phyloP scores from a whole-genome alignment of 768 basidiomycete genomes.

The Gloeophyllum trabeum region DNA sequence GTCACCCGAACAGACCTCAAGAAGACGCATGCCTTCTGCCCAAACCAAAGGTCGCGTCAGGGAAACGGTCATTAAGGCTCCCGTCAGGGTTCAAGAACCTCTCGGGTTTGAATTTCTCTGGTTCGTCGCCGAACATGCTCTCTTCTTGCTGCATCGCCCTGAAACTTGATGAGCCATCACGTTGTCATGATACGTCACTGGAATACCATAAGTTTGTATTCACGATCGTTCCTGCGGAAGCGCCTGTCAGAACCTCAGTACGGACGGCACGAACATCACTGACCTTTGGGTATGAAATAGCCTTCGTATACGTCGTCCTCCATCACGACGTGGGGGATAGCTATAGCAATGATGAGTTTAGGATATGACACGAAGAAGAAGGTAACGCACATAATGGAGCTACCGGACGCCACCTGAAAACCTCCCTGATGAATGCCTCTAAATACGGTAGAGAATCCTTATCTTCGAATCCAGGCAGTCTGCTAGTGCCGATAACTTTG shows the following conservation, averaged over 20 bases:
- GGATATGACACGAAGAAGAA: background rate
- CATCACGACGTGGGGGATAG: slow-evolving; percentile 1
- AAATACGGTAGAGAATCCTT: slow-evolving; percentile 9
- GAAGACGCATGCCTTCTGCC: slow-evolving; percentile 6
- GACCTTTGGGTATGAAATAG: slow-evolving; percentile 4
- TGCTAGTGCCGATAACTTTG: slow-evolving; percentile 6
- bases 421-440: slow-evolving; percentile 8
- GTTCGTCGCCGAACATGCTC: background rate
- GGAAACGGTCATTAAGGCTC: slow-evolving; percentile 1
- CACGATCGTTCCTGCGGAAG: background rate
- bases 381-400: slow-evolving; percentile 4
- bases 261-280: background rate
- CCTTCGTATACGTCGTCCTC: slow-evolving; percentile 6
- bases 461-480: slow-evolving; percentile 9
- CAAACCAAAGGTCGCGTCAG: slow-evolving; percentile 5
- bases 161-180: background rate
- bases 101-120: background rate
- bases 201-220: background rate
- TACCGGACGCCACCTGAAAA: slow-evolving; percentile 9
- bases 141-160: background rate
- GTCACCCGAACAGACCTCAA: background rate
- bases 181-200: background rate
- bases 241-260: background rate
- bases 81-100: background rate
- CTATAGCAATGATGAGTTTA: background rate